A percentile compares a stretch with the other conserved stretches of the same genome.
Evolutionary conservation across 1,284 basidiomycete species (phyloP).

Genomic region (Trichosporon coremiiforme): DNA sequence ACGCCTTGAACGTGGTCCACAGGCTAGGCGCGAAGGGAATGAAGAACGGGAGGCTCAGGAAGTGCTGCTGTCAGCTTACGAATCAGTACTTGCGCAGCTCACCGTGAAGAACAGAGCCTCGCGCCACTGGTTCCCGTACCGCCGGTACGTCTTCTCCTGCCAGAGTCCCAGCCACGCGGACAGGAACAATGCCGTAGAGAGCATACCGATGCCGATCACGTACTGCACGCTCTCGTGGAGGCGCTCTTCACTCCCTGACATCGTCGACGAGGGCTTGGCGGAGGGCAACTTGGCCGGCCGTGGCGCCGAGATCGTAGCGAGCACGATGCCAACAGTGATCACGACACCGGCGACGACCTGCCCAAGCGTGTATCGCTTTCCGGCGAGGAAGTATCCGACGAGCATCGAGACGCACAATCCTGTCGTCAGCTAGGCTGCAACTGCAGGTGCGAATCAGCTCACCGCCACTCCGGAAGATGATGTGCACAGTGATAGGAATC

Average conservation of each 20-base stretch:
- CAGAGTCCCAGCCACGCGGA: slow-evolving; percentile 80
- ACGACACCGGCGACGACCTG: slow-evolving; percentile 74
- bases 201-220: slow-evolving; percentile 69
- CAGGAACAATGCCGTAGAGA: slow-evolving; percentile 74
- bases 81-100: slow-evolving; percentile 19
- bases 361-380: slow-evolving; percentile 66
- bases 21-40: slow-evolving; percentile 65
- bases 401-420: slow-evolving; percentile 57
- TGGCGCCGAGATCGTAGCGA: slow-evolving; percentile 75
- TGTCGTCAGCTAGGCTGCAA: slow-evolving; percentile 24
- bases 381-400: slow-evolving; percentile 49
- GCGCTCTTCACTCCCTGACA: slow-evolving; percentile 27
- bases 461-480: slow-evolving; percentile 92
- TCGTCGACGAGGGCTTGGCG: too few species aligned
- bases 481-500: slow-evolving; percentile 90
- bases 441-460: slow-evolving; percentile 63
- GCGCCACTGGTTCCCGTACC: slow-evolving; percentile 77
- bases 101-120: slow-evolving; percentile 83
- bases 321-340: slow-evolving; percentile 78
- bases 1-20: slow-evolving; percentile 54
- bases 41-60: slow-evolving; percentile 76
- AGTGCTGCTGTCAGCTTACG: slow-evolving; percentile 47
- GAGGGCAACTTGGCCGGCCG: slow-evolving; percentile 35
- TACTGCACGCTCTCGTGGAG: slow-evolving; percentile 60
- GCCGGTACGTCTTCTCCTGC: slow-evolving; percentile 78